Percentiles rank a stretch among this genome's conserved stretches.
These are phyloP conservation scores for Alternaria brassicicola DNA, from an alignment of 2,329 filamentous ascomycete species.

Conservation along the genomic window DNA sequence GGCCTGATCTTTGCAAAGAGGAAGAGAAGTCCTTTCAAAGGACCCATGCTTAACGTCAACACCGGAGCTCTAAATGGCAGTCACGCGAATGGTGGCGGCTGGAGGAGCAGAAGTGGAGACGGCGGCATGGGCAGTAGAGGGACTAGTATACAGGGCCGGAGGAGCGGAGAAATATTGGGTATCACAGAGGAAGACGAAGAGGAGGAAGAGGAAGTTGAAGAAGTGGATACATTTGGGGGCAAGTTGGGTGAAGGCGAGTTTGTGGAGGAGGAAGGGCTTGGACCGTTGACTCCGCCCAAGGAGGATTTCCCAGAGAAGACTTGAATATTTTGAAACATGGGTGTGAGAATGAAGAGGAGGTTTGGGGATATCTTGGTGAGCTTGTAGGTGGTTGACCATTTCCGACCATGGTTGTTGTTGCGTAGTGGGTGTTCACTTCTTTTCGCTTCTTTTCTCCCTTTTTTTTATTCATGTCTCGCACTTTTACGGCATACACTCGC, in stretches of 20 bases:
- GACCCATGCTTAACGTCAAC: slow-evolving; percentile 66
- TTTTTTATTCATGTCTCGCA: not conserved
- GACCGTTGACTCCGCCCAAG: slow-evolving; percentile 13
- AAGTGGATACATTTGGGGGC: slow-evolving; percentile 65
- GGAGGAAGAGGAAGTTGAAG: slow-evolving; percentile 58
- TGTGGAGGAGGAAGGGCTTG: slow-evolving; percentile 28
- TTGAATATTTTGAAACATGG: not conserved
- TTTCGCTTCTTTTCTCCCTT: not conserved
- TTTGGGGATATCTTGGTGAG: not conserved
- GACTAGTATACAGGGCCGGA: slow-evolving; percentile 68
- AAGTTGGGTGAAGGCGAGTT: slow-evolving; percentile 48
- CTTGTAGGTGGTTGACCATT: not conserved
- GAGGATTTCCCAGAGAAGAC: slow-evolving; percentile 3
- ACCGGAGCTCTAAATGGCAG: slow-evolving; percentile 24
- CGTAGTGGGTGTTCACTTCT: not conserved
- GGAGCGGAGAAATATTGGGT: slow-evolving; percentile 77
- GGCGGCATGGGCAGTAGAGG: slow-evolving; percentile 34
- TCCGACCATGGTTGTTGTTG: not conserved
- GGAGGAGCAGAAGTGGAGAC: slow-evolving; percentile 14
- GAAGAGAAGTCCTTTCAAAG: slow-evolving; percentile 83
- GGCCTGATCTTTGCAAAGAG: slow-evolving; percentile 80
- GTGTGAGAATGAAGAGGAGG: not conserved
- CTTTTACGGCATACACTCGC: slow-evolving; percentile 1
- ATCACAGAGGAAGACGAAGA: slow-evolving; percentile 52
- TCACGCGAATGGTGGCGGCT: not conserved